Percentiles rank a stretch among this genome's conserved stretches.
phyloP scores from a whole-genome alignment of 2,329 filamentous ascomycete species.

The Daldinia sp. region DNA sequence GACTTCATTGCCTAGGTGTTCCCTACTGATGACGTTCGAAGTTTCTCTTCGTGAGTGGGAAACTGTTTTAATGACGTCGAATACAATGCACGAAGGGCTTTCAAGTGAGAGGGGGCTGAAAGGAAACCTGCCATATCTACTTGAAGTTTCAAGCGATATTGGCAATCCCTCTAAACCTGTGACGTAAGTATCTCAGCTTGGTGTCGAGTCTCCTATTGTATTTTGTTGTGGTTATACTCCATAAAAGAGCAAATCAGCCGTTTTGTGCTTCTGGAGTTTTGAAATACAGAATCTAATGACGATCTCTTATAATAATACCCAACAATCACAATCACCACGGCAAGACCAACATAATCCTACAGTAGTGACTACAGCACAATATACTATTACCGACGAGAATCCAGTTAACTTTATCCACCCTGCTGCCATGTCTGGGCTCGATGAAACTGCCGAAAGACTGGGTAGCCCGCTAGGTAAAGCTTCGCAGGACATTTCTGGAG shows the following conservation, averaged over 20 bases:
- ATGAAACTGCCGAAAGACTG: slow-evolving; percentile 42
- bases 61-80: slow-evolving; percentile 49
- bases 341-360: slow-evolving; percentile 11
- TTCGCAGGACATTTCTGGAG: slow-evolving; percentile 28
- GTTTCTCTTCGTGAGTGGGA: slow-evolving; percentile 15
- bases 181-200: slow-evolving; percentile 45
- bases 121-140: slow-evolving; percentile 7
- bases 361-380: slow-evolving; percentile 41
- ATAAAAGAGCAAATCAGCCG: slow-evolving; percentile 38
- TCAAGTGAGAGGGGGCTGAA: slow-evolving; percentile 20
- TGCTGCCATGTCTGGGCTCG: slow-evolving; percentile 49
- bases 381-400: slow-evolving; percentile 45
- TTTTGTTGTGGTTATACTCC: slow-evolving; percentile 27
- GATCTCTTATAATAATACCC: slow-evolving; percentile 35
- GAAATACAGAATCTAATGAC: slow-evolving; percentile 33
- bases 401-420: slow-evolving; percentile 47
- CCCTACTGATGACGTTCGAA: slow-evolving; percentile 48
- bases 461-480: slow-evolving; percentile 39
- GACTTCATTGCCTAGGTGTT: slow-evolving; percentile 39
- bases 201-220: slow-evolving; percentile 9
- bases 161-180: slow-evolving; percentile 21
- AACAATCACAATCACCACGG: slow-evolving; percentile 19
- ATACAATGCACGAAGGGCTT: slow-evolving; percentile 36
- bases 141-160: background rate
- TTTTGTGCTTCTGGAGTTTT: slow-evolving; percentile 2